These are phyloP conservation scores for Cyberlindnera euphorbiae DNA, from an alignment of 805 yeast genomes.

Conservation along the genomic window DNA sequence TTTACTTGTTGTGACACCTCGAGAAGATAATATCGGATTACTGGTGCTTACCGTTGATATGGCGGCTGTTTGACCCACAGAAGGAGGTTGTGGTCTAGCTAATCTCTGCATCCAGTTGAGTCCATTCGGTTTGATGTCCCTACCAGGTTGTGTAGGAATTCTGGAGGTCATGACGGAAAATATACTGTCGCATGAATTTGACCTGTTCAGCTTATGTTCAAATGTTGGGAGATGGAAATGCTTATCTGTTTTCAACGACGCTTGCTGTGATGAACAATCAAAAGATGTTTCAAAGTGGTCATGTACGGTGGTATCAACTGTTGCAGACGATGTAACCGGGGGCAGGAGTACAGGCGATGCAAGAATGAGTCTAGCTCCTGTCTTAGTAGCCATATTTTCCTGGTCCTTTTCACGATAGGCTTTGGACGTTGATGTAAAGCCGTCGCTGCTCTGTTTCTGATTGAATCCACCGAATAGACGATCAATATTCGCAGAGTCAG, in stretches of 20 bases:
- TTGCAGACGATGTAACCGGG: no score
- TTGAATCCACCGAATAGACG: no score
- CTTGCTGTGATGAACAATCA: constrained; percentile 1
- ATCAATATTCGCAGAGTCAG: not conserved
- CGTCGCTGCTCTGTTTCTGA: not conserved
- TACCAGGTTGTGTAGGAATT: constrained; percentile 18
- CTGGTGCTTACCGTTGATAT: constrained; percentile 8
- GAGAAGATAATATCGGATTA: constrained; percentile 3
- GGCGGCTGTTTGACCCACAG: constrained; percentile 4
- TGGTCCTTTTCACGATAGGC: no score
- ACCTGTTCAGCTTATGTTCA: constrained; percentile 25
- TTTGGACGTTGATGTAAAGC: no score
- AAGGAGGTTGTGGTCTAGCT: constrained; percentile 6
- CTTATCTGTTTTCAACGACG: not conserved
- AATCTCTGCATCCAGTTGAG: constrained; percentile 25
- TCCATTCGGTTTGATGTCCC: constrained; percentile 22
- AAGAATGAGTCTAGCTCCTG: no score
- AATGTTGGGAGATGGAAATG: constrained; percentile 15
- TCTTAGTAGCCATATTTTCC: no score
- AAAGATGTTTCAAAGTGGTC: no score
- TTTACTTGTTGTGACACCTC: constrained; percentile 2
- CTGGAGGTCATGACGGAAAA: constrained; percentile 23
- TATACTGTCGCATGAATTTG: constrained; percentile 27
- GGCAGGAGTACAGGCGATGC: no score
- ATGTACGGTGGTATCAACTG: no score